Evolutionary conservation across 225 moss, liverwort and hornwort genomes (phyloP).

Genomic region (Pseudisothecium myosuroides): DNA sequence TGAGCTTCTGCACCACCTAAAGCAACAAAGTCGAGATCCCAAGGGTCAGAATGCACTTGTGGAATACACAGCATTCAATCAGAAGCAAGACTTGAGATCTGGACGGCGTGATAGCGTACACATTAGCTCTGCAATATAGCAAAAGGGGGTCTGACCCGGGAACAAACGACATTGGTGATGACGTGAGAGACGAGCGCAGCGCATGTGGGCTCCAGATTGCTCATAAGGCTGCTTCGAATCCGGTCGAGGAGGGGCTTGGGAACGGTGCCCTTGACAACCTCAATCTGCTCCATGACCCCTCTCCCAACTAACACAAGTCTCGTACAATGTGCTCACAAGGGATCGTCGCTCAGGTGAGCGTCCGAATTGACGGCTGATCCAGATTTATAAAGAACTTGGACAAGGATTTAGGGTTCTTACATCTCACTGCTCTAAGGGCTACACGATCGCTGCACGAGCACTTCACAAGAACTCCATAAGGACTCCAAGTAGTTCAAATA

Average conservation of each 20-base stretch:
- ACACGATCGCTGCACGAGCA: background rate
- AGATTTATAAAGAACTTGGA: background rate
- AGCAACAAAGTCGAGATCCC: background rate
- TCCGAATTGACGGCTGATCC: background rate
- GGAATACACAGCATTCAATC: background rate
- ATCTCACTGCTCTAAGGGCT: background rate
- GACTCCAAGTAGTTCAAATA: background rate
- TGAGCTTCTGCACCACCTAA: background rate
- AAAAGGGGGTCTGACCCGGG: background rate
- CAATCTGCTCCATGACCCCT: background rate
- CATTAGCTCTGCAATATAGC: background rate
- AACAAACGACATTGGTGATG: background rate
- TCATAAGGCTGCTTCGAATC: background rate
- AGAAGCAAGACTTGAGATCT: background rate
- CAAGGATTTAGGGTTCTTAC: background rate
- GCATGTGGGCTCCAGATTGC: background rate
- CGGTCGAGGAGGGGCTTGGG: background rate
- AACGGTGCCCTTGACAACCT: background rate
- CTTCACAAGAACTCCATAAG: background rate
- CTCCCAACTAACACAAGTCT: background rate
- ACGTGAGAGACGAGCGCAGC: background rate
- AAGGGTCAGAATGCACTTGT: background rate
- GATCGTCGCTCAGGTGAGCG: background rate
- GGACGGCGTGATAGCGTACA: background rate
- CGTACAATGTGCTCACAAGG: background rate